Base-by-base conservation (phyloP, 225 moss, liverwort and hornwort genomes). In the Bryoerythrophyllum caledonicum region DNA sequence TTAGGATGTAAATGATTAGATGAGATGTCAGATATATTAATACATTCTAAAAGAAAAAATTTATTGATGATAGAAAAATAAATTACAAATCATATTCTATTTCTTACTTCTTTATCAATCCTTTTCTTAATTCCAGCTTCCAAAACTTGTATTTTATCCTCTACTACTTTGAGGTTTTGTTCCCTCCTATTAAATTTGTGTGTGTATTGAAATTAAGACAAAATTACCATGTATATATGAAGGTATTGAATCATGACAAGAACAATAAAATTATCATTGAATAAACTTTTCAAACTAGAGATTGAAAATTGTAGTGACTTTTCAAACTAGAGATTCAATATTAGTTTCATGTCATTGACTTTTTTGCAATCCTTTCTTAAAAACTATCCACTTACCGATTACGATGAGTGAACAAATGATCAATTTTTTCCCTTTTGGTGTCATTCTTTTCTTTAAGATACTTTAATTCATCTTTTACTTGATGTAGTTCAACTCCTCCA, bases 111-210 rank as follows among this genome's bases (percentile, higher is more conserved):
- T 35, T 81, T 75, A 54, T 70, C 46, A 24, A 93, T 48, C 70
- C 26, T 68, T 54, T 8, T 78, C 58, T 86, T 76, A 9, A 93
- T 71, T 72, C 88, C 77, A 63, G 55, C 65, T 74, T 90, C 90
- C 8, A 88, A 17, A 23, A 69, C 17, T 64, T 65, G 61, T 11
- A 72, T 63, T 37, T 86, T 67, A 17, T 91, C 78, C 65, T 89
- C 65, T 15, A 69, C 55, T 12, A 27, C 67, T 75, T 73, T 85
- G 23, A 57, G 59, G 66, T 52, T 78, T 71, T 70, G 77, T 60
- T 92, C 85, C 65, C 63, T 82, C n/a, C 93, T 95, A 68, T 28
- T 60, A 26, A 60, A 67, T 71, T 71, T 37, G 32, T 21, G 19
- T 28, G 4, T 48, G 3, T 5, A 57, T 19, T 38, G 1, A 37